Base-by-base conservation (phyloP, 1,284 basidiomycete genomes). In the Cryptococcus maquisensis region DNA sequence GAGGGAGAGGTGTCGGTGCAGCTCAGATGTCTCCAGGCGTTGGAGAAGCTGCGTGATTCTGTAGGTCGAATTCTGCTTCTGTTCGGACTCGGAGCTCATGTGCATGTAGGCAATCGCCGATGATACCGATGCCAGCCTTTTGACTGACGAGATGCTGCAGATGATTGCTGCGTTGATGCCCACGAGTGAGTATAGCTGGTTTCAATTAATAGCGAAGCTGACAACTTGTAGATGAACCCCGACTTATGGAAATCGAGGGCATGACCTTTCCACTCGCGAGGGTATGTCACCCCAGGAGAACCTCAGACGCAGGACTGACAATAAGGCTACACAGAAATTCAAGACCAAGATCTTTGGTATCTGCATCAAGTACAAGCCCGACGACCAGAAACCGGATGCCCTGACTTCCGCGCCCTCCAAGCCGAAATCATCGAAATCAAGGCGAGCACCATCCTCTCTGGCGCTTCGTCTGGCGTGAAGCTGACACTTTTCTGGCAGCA, bases 111-210 rank as follows among this genome's bases (percentile, higher is more conserved):
- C 39, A 12, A 7, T 26, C 10, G 42, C 46, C 28, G 48, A 58
- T 18, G 52, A 63, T 38, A 61, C 41, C 55, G 9, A 57, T 58
- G 4, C 57, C 64, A 0, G 43, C 56, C 9, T 20, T 32, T 32
- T 71, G 18, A 53, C 61, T 28, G 69, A 73, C n/a, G 62, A 64
- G 24, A 56, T 57, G 6, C 44, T 75, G 26, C 59, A 74, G 48
- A 60, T 71, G 55, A 63, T 76, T 13, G 73, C 75, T 3, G 57
- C 61, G 2, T 65, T 66, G 12, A 66, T 69, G 62, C 75, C 75
- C 3, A 41, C 56, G 0, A 72, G 72, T 73, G 55, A 62, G 71
- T 54, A 10, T 5, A 15, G 36, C 18, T 23, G 15, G 10, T 18
- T 13, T 37, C 24, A 16, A n/a, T n/a, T 16, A 21, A 49, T 20